Evolutionary conservation across 495 filamentous ascomycete species (phyloP).

Genomic region (Xanthoparmelia taractica): DNA sequence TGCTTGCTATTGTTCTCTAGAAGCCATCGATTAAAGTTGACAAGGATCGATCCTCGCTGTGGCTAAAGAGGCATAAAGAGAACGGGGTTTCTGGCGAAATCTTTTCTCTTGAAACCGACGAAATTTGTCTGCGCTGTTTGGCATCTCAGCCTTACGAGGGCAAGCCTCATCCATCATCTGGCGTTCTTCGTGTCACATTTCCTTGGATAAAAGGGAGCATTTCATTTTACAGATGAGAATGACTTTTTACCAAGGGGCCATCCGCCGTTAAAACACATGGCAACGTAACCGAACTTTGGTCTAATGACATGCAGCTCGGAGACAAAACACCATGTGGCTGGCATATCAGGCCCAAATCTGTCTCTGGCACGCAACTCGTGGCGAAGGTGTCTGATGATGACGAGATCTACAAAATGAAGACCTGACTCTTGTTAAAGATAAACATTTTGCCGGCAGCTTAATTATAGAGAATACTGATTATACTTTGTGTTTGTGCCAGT

Average conservation of each 20-base stretch:
- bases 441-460: not conserved
- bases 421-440: no score
- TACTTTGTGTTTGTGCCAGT: not conserved
- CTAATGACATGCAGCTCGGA: not conserved
- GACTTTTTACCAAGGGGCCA: not conserved
- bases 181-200: no score
- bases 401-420: no score
- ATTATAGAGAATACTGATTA: not conserved
- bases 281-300: not conserved
- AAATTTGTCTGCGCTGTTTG: not conserved
- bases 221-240: not conserved
- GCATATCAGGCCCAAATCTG: not conserved
- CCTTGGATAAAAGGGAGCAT: no score
- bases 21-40: not conserved
- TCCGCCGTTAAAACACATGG: constrained; percentile 1
- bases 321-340: not conserved
- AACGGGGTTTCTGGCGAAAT: not conserved
- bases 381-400: not conserved
- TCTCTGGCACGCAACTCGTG: not conserved
- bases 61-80: not conserved
- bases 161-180: not conserved
- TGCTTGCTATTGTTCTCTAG: constrained; percentile 3
- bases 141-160: not conserved
- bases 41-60: not conserved
- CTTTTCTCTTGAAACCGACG: not conserved